These are phyloP conservation scores for Talaromyces borbonicus DNA, from an alignment of 495 filamentous ascomycete species.

Conservation along the genomic window DNA sequence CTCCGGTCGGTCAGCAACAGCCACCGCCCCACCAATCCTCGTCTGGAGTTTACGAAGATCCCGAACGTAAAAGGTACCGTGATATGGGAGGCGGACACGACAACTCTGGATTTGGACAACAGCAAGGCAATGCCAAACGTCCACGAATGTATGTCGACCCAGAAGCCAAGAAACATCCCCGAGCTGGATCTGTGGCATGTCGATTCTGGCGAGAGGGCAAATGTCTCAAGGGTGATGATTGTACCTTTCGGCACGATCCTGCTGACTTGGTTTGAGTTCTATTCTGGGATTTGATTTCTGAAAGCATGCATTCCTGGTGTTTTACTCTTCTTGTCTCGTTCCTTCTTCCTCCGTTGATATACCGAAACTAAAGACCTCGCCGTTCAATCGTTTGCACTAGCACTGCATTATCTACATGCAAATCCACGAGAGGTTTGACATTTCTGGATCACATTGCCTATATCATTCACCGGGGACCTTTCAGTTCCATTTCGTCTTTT, in stretches of 20 bases:
- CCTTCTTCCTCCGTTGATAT: too few relatives aligned
- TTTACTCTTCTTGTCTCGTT: too few relatives aligned
- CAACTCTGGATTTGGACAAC: constrained; percentile 18
- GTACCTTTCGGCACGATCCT: constrained; percentile 65
- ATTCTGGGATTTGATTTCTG: background rate
- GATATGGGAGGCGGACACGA: constrained; percentile 22
- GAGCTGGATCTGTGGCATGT: constrained; percentile 48
- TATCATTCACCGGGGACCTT: background rate
- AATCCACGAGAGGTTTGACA: too few relatives aligned
- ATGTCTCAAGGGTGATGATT: constrained; percentile 76
- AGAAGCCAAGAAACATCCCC: constrained; percentile 25
- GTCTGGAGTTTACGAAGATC: constrained; percentile 25
- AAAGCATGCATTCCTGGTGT: background rate
- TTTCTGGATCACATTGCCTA: constrained; percentile 6
- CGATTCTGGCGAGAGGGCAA: constrained; percentile 68
- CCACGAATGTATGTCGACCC: constrained; percentile 21
- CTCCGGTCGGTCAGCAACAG: constrained; percentile 14
- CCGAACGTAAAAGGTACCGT: constrained; percentile 36
- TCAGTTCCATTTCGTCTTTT: background rate
- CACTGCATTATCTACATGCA: too few relatives aligned
- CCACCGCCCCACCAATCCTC: constrained; percentile 14
- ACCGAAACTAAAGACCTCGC: too few relatives aligned
- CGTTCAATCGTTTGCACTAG: too few relatives aligned
- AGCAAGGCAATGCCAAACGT: constrained; percentile 27
- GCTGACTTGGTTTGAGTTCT: constrained; percentile 7